Base-by-base conservation (phyloP, 768 basidiomycete species). In the Cubamyces sp. region DNA sequence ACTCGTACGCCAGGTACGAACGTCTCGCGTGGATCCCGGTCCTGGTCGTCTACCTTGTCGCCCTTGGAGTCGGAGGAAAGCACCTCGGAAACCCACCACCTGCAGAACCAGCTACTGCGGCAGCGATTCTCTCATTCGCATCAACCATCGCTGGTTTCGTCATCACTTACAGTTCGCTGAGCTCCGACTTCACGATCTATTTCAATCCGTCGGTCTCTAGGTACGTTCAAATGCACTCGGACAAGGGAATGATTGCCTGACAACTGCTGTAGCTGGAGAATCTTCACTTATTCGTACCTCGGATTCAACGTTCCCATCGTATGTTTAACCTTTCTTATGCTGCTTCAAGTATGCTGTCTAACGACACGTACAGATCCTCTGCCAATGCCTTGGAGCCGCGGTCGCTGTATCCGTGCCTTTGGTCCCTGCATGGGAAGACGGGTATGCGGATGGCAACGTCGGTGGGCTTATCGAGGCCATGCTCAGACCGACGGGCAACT, bases 141-240 rank as follows among this genome's bases (percentile, higher is more conserved):
- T 84, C 86, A 4, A 86, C 85, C 1, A 73, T 92, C 18, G 88
- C 89, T 1, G 92, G 91, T 0, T 93, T 90, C 64, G 81, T 86
- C 1, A 79, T 92, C 61, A 85, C 87, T 0, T 92, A 78, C 65
- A 79, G 84, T 1, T 72, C 82, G 0, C 70, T 91, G 62, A 81
- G 83, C 18, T 86, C 88, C 6, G 92, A 94, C 67, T 93, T 90
- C 69, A 87, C 90, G 6, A 85, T 79, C 54, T 93, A 93, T 72
- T 87, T 84, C 71, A 75, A 77, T 11, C 81, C 85, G 0, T 74
- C 78, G 9, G 86, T 84, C 5, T 79, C 88, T 0, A 84, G 84
- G 88, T 87, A 62, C 28, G 75, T 19, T 1, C 21, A 23, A n/a
- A 18, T 15, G 12, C 30, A 3, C 45, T 52, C 5, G 3, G 28